phyloP scores from a whole-genome alignment of 2,329 filamentous ascomycete genomes.

The Fusarium ambrosium region DNA sequence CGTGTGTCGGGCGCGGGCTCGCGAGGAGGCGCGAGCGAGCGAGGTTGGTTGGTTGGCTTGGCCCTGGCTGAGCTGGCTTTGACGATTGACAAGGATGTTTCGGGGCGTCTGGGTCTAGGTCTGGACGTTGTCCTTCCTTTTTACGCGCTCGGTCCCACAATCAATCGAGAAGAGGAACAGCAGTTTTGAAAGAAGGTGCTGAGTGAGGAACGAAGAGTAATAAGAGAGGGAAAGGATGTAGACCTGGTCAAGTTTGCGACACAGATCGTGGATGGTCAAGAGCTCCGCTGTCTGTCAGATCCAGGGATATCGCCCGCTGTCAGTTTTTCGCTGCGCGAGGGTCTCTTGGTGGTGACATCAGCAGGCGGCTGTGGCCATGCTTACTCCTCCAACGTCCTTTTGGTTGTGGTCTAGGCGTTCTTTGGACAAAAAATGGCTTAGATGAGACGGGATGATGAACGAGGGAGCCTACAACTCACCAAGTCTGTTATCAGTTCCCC shows the following conservation, averaged over 20 bases:
- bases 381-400: conserved; percentile 13
- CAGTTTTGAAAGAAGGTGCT: background rate
- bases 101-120: conserved; percentile 20
- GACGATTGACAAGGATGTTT: conserved; percentile 36
- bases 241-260: background rate
- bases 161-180: conserved; percentile 1
- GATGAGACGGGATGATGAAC: conserved; percentile 5
- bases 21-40: conserved; percentile 41
- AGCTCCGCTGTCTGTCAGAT: conserved; percentile 32
- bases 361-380: conserved; percentile 35
- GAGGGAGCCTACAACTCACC: background rate
- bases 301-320: conserved; percentile 18
- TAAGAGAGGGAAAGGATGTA: background rate
- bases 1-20: conserved; percentile 33
- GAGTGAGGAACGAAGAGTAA: background rate
- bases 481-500: background rate
- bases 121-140: conserved; percentile 7
- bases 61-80: conserved; percentile 40
- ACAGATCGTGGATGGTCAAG: conserved; percentile 13
- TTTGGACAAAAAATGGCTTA: conserved; percentile 7
- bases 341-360: conserved; percentile 40
- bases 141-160: conserved; percentile 34
- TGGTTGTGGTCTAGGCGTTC: background rate
- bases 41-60: conserved; percentile 29
- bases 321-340: conserved; percentile 10